A percentile compares a stretch with the other conserved stretches of the same genome.
phyloP scores from a whole-genome alignment of 371 early-diverging fungal genomes.

The Capillidium rhysosporum region DNA sequence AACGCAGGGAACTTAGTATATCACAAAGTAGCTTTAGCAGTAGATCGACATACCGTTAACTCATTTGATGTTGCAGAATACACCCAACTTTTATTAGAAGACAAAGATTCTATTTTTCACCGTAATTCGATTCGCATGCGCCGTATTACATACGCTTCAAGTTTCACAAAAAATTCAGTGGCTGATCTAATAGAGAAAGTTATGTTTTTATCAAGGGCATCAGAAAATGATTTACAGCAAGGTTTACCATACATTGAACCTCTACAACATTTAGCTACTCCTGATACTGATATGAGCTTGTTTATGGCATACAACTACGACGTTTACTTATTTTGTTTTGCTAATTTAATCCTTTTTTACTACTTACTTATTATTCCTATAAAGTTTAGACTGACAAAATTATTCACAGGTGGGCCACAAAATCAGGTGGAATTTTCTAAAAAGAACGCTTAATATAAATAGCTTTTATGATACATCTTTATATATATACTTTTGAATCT shows the following conservation, averaged over 20 bases:
- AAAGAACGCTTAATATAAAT: no score
- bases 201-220: not conserved
- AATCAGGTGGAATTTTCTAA: no score
- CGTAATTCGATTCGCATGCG: not conserved
- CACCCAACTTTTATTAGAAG: not conserved
- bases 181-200: constrained; percentile 1
- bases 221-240: not conserved
- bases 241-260: not conserved
- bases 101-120: not conserved
- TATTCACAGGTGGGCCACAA: no score
- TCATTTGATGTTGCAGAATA: no score
- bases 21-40: not conserved
- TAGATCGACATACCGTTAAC: constrained; percentile 1
- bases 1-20: constrained; percentile 4
- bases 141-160: not conserved
- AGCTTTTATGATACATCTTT: no score
- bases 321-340: not conserved
- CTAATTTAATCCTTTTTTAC: not conserved
- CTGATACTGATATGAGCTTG: constrained; percentile 1
- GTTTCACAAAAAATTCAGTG: not conserved
- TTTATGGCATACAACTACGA: not conserved
- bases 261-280: constrained; percentile 1
- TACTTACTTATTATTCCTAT: no score
- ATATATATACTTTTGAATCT: no score
- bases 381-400: no score